phyloP scores from a whole-genome alignment of 1,284 basidiomycete genomes.

The Cutaneotrichosporon spelunceum region DNA sequence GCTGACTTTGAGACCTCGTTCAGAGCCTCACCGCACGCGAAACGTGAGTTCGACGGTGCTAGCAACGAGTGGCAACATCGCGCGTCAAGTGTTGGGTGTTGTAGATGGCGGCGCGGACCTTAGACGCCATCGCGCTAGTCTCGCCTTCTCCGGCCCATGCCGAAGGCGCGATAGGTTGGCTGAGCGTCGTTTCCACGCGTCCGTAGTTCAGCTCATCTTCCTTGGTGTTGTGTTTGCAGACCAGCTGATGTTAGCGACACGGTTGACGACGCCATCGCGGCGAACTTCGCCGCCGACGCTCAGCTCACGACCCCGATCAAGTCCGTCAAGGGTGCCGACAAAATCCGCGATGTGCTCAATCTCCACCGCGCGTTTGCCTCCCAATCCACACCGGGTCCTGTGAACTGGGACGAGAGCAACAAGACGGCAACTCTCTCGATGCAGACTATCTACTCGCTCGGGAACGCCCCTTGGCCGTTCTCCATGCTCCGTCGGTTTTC shows the following conservation, averaged over 20 bases:
- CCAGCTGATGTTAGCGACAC: constrained; percentile 27
- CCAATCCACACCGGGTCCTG: constrained; percentile 27
- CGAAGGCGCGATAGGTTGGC: not conserved
- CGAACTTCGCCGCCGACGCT: constrained; percentile 39
- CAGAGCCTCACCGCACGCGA: constrained; percentile 35
- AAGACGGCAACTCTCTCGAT: constrained; percentile 30
- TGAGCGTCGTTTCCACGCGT: not conserved
- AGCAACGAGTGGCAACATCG: not conserved
- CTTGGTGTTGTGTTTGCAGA: not conserved
- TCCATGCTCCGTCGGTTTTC: constrained; percentile 13
- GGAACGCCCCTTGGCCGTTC: constrained; percentile 18
- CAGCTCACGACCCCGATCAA: constrained; percentile 24
- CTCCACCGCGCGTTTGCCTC: constrained; percentile 25
- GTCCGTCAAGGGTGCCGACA: constrained; percentile 26
- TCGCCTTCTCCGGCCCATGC: not conserved
- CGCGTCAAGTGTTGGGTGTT: not conserved
- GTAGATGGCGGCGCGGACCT: no score
- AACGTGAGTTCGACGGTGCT: constrained; percentile 28
- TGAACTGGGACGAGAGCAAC: constrained; percentile 33
- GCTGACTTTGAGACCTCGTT: constrained; percentile 27
- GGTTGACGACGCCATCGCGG: constrained; percentile 32
- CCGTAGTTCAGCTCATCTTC: not conserved
- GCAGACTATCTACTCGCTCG: constrained; percentile 26
- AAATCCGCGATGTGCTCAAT: constrained; percentile 36
- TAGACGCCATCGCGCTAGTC: not conserved